A percentile compares a stretch with the other conserved stretches of the same genome.
phyloP scores from a whole-genome alignment of 2,329 filamentous ascomycete species.

The Fusarium pseudonygamai region DNA sequence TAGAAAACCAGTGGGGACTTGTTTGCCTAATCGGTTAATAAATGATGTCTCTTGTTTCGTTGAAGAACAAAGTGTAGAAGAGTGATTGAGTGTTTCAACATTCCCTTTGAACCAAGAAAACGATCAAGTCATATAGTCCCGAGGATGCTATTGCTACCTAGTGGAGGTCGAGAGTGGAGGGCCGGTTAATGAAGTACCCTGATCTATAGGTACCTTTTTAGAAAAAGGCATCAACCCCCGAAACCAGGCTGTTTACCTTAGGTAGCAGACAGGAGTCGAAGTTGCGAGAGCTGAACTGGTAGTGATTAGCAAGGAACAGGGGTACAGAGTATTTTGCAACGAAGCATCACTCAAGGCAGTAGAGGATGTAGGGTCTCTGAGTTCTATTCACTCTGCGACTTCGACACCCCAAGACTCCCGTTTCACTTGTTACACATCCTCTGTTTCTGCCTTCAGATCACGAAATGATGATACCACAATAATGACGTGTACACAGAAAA shows the following conservation, averaged over 20 bases:
- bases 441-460: neutral
- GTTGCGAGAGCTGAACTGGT: slow-evolving; percentile 7
- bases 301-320: slow-evolving; percentile 7
- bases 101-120: neutral
- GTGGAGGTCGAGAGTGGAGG: neutral
- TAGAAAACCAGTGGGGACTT: slow-evolving; percentile 11
- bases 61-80: neutral
- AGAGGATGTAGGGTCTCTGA: neutral
- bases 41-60: neutral
- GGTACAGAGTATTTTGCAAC: neutral
- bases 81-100: neutral
- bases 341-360: neutral
- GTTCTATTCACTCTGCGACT: neutral
- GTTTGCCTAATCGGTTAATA: neutral
- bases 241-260: neutral
- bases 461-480: neutral
- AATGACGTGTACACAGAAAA: neutral
- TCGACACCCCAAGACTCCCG: neutral
- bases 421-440: neutral
- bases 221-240: neutral
- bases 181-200: neutral
- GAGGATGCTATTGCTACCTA: neutral
- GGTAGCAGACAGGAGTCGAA: neutral
- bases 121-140: neutral
- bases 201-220: neutral